Base-by-base conservation (phyloP, 2,329 filamentous ascomycete genomes). In the Exophiala viscosa region DNA sequence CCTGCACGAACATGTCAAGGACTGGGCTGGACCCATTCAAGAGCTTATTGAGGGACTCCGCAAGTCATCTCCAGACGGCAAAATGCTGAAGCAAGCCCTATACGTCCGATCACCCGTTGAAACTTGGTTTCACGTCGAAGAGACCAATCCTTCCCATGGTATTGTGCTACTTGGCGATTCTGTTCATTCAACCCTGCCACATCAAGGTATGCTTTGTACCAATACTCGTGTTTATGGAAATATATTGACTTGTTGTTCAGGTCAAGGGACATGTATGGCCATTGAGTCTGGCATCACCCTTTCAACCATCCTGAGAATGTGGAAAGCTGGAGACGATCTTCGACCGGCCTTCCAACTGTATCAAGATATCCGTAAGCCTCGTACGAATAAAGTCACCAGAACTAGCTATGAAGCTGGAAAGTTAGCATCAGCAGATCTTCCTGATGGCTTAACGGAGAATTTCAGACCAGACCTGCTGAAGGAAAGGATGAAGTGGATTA, bases 401-500 rank as follows among this genome's bases (percentile, higher is more conserved):
- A 67, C 68, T 1, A 70, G 67, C 54, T 65, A 64, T 33, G 67
- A 69, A 46, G 64, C 67, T n/a, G 67, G 68, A 15, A 68, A 64
- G 53, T 54, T 70, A 39, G 67, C 67, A 9, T 69, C 66, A 48
- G 65, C 67, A 3, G 67, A 69, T 44, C 57, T 64, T 1, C 65
- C 67, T 1, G 63, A 68, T 28, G 50, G 61, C n/a, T 49, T 66
- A 54, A 62, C 60, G 31, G 44, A 57, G 10, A 60, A 54, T 7
- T 67, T 69, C 51, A 64, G 65, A 31, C 65, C 66, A 0, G 48
- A 57, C 9, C 57, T 58, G 15, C 36, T 69, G 23, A 52, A 45
- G 23, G 66, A 69, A 55, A 62, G 66, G 2, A 69, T 69, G 67
- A 65, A 55, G 55, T 70, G 67, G 66, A 64, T 69, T 34, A 69